Percentiles rank a stretch among this genome's conserved stretches.
These are phyloP conservation scores for Grosmannia serpens DNA, from an alignment of 2,329 filamentous ascomycete genomes.

Conservation along the genomic window DNA sequence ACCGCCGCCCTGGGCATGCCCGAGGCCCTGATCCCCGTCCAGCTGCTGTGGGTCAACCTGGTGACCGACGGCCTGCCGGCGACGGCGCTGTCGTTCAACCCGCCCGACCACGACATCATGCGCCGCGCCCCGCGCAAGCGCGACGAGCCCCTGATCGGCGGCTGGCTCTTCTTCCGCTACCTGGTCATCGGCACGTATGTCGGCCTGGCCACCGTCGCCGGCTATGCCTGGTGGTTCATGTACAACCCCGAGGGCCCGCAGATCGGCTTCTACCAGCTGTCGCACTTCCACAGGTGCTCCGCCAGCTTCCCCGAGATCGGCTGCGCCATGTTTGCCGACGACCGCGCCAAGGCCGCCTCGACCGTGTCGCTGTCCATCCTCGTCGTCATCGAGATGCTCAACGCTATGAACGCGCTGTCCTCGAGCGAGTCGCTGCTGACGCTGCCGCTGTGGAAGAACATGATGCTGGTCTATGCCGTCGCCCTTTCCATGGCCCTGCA, in stretches of 20 bases:
- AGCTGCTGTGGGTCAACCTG: slow-evolving; percentile 96
- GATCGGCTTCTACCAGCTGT: slow-evolving; percentile 79
- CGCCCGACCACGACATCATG: slow-evolving; percentile 98
- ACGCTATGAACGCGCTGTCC: slow-evolving; percentile 95
- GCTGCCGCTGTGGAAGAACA: slow-evolving; percentile 93
- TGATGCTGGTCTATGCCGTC: slow-evolving; percentile 96
- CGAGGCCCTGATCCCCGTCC: slow-evolving; percentile 91
- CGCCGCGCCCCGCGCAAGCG: slow-evolving; percentile 80
- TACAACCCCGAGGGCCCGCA: slow-evolving; percentile 83
- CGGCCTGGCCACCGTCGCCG: slow-evolving; percentile 84
- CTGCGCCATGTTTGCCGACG: slow-evolving; percentile 81
- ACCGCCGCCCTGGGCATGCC: slow-evolving; percentile 96
- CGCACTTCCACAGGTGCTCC: slow-evolving; percentile 89
- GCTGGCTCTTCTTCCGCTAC: slow-evolving; percentile 97
- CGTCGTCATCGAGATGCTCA: slow-evolving; percentile 98
- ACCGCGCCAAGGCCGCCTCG: slow-evolving; percentile 78
- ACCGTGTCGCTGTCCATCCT: slow-evolving; percentile 86
- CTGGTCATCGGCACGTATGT: slow-evolving; percentile 94
- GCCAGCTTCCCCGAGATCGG: slow-evolving; percentile 78
- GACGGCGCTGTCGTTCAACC: slow-evolving; percentile 95
- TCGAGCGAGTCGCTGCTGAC: slow-evolving; percentile 91
- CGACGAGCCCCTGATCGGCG: slow-evolving; percentile 82
- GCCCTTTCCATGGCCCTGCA: slow-evolving; percentile 86
- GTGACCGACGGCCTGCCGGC: slow-evolving; percentile 95
- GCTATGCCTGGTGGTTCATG: slow-evolving; percentile 99